Evolutionary conservation across 1,284 basidiomycete species (phyloP), one percentile per base, ranked within the genome.

Genomic region (Afroboletus lepidellus): DNA sequence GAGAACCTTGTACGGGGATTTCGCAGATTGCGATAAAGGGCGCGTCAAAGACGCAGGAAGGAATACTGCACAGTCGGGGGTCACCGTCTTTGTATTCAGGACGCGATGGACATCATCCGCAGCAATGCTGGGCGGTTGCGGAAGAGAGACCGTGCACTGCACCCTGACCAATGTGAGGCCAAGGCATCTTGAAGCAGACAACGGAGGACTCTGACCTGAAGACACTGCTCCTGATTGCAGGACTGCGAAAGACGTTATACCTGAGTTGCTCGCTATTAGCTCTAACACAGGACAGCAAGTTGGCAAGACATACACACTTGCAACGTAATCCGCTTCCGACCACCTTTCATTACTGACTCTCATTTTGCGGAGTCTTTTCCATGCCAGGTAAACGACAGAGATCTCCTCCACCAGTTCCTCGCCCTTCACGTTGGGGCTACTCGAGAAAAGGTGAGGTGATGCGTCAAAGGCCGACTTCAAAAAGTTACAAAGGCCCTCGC

Each of bases 251-350:
- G 20, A 74, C 60, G 51, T 76, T 75, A 54, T 83, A 82, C 2
- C 79, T 81, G 55, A 30, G 27, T 15, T 18, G 41, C 32, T 46
- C 38, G 21, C 52, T 15, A 46, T 36, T 16, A 36, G 18, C 20
- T 48, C 24, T 20, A 41, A 39, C 9, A 33, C 20, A 1, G 45
- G 25, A 38, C 21, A 32, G 30, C n/a, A 32, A 12, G 27, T n/a
- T 23, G 16, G 7, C 32, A 23, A 48, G 39, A 62, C 77, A 52
- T 62, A 81, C 77, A 83, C 78, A 51, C 78, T 78, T 13, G 74
- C 72, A n/a, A 74, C 77, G 54, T 74, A 81, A 54, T 82, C 80
- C 0, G 77, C 77, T 58, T 83, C 81, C 3, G 77, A 80, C 67
- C 74, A 78, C 55, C 70, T 76, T 51, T 77, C 74, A 20, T 72